Base-by-base conservation (phyloP, 768 basidiomycete genomes). In the Mycena leptocephala region DNA sequence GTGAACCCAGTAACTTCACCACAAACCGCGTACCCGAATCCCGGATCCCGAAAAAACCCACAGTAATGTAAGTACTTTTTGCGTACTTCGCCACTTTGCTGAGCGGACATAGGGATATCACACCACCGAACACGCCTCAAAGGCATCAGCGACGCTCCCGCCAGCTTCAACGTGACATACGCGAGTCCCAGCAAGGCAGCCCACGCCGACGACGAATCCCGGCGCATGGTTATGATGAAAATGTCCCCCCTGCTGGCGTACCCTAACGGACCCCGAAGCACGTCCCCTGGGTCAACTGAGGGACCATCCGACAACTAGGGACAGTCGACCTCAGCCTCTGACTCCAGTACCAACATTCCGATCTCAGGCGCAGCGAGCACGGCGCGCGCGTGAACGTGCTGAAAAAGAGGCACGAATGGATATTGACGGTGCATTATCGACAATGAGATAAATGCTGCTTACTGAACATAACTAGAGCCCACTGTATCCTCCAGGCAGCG, bases 351-450 rank as follows among this genome's bases (percentile, higher is more conserved):
- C 35, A 13, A 37, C 35, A 13, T 6, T 13, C 35, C 6, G 35
- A 13, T 37, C 35, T 6, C 35, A 6, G 7, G 35, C 7, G 6
- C 35, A 48, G 28, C 63, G 24, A 14, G 63, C 39, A 11, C 28
- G 43, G 41, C 14, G 30, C 3, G 63, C 39, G 6, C 63, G 28
- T 5, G 63, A 30, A 24, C 63, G 41, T 24, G 63, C 63, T 33
- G 63, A 64, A 13, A 64, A 64, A 24, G 41, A 41, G 24, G 28
- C 41, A 22, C 39, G 28, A 9, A 64, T 64, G 63, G 63, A 64
- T 64, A n/a, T 64, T n/a, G 59, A 61, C n/a, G 63, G 63, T 64
- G 43, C 41, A 26, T 64, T n/a, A 37, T 62, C n/a, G 33, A 6
- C 35, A 37, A 37, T 6, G 35, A 6, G n/a, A 37, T 37, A 6